Evolutionary conservation across 345 rosid species (phyloP), one percentile per base, ranked within the genome.

Genomic region (Gossypium longicalyx): DNA sequence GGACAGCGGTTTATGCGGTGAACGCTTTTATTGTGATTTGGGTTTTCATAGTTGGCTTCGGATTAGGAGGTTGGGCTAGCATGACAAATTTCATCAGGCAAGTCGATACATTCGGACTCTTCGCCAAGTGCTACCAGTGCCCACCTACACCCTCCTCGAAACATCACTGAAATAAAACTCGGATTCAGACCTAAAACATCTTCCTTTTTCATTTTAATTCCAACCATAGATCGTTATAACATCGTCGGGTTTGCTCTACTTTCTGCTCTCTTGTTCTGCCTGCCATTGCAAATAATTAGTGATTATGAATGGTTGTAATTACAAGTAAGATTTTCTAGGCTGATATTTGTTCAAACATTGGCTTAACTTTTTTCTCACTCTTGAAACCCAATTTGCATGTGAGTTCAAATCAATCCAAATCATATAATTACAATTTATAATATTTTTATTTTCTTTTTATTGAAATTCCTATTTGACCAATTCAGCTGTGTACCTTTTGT

Each of bases 21-120:
- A 93, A 93, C 78, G 43, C 83, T 1, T 88, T 88, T 11, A 77
- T 87, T 29, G 91, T 89, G 66, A 78, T 85, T 22, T 92, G 96
- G 97, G 85, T 88, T 8, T 34, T 90, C 2, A 84, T 89, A 38
- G 85, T 93, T 52, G 98, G 98, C 5, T 93, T 93, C 41, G 94
- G 94, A 56, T 78, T 90, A 61, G 98, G 94, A 44, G 98, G 97
- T 27, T 93, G 98, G 98, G 98, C 94, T 7, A 93, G 98, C 74
- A 64, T 93, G 86, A 66, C 85, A 74, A 89, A 93, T 71, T 92
- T 92, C 83, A 82, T 92, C 77, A 83, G 41, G 68, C 95, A 92
- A 60, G 91, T 92, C 17, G 88, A 90, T 77, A 89, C 90, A n/a
- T 92, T 92, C 23, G 95, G 95, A 0, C 97, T 92, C 49, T 90